Conservation (phyloP, 116 monocot species). For the Iris pallida region DNA sequence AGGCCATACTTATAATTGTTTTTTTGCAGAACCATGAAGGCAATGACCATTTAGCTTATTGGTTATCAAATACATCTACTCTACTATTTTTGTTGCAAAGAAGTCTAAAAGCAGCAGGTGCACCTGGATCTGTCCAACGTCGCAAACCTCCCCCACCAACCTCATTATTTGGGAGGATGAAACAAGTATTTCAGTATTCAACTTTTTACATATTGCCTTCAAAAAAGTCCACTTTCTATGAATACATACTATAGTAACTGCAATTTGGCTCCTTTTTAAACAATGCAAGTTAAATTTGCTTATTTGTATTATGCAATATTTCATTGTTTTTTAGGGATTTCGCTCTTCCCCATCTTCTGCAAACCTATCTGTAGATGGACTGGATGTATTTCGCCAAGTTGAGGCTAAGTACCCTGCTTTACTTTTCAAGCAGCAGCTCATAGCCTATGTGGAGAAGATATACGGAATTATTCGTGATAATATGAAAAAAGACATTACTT, state of each 20-base stretch:
- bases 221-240: neutral
- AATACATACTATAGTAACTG: neutral
- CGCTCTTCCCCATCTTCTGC: conserved; percentile 62
- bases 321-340: conserved; percentile 48
- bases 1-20: neutral
- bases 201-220: conserved; percentile 5
- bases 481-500: conserved; percentile 63
- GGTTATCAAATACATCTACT: conserved; percentile 79
- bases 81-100: conserved; percentile 79
- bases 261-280: neutral
- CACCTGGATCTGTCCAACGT: conserved; percentile 38
- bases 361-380: conserved; percentile 47
- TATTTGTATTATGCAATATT: neutral
- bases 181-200: conserved; percentile 40
- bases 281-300: neutral
- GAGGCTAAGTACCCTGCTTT: conserved; percentile 80
- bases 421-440: conserved; percentile 83
- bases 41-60: conserved; percentile 78
- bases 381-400: conserved; percentile 53
- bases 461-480: conserved; percentile 88
- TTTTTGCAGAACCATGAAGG: conserved; percentile 73
- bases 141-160: conserved; percentile 63
- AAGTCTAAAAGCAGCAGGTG: conserved; percentile 67
- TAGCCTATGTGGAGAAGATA: conserved; percentile 79
- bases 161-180: conserved; percentile 94